Conservation (phyloP, 176 grass and related monocot genomes). For the Urochloa ruziziensis region DNA sequence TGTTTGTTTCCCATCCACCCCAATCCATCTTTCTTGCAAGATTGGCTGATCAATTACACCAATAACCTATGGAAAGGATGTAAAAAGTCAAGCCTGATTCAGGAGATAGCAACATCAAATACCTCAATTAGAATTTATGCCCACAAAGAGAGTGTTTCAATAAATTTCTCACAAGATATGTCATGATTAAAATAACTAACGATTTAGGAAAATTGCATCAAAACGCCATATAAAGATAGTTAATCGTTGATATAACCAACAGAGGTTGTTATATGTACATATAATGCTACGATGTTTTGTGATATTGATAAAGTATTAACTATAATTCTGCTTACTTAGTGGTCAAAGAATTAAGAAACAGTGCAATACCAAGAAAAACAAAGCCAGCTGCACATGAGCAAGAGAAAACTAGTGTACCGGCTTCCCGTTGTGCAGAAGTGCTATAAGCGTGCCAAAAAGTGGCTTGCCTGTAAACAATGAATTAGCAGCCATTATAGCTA, state of each 20-base stretch:
- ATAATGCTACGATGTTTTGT: neutral
- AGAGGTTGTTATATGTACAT: neutral
- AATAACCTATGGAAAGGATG: slow-evolving; percentile 53
- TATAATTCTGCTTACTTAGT: neutral
- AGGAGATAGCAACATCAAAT: neutral
- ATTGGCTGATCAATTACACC: slow-evolving; percentile 88
- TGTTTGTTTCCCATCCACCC: slow-evolving; percentile 63
- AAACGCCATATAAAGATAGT: neutral
- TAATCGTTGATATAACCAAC: slow-evolving; percentile 4
- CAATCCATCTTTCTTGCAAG: slow-evolving; percentile 89
- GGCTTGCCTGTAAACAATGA: slow-evolving; percentile 69
- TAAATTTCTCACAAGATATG: neutral
- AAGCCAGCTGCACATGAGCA: slow-evolving; percentile 5
- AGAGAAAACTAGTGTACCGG: slow-evolving; percentile 51
- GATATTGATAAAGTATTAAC: neutral
- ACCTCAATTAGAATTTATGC: neutral
- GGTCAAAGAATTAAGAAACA: slow-evolving; percentile 1
- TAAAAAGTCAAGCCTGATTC: neutral
- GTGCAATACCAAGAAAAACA: slow-evolving; percentile 4
- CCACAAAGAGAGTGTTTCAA: neutral
- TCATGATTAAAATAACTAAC: neutral
- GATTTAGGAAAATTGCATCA: neutral
- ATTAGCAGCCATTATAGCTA: slow-evolving; percentile 3
- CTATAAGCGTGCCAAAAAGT: slow-evolving; percentile 89
- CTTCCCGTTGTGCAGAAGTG: slow-evolving; percentile 75